These are phyloP conservation scores for Phaseolus lunatus DNA, from an alignment of 306 rosid genomes.

Conservation along the genomic window DNA sequence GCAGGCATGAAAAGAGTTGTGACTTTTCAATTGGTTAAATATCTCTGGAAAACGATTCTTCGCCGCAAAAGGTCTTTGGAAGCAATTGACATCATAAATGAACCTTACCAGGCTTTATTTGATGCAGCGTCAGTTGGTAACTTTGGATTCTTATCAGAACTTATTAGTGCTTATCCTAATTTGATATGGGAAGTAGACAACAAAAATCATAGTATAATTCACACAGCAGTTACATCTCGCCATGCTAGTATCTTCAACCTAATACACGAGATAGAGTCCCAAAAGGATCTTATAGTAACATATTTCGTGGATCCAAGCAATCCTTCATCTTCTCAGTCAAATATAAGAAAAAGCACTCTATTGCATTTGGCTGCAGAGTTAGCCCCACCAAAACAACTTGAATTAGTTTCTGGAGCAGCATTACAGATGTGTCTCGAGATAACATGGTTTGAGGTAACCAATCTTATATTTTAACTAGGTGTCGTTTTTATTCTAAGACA, in stretches of 20 bases:
- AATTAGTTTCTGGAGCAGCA: conserved; percentile 54
- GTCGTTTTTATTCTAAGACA: no score
- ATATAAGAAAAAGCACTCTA: neutral
- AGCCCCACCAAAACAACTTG: conserved; percentile 44
- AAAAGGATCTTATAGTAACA: conserved; percentile 36
- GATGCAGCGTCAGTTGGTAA: conserved; percentile 50
- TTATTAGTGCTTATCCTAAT: conserved; percentile 40
- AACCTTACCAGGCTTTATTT: conserved; percentile 33
- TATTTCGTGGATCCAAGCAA: neutral
- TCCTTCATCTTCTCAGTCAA: neutral
- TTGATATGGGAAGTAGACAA: conserved; percentile 45
- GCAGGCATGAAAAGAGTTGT: conserved; percentile 26
- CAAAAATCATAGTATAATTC: conserved; percentile 35
- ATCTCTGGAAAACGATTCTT: conserved; percentile 38
- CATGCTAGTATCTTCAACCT: conserved; percentile 49
- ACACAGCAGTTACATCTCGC: conserved; percentile 47
- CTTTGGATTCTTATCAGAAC: conserved; percentile 49
- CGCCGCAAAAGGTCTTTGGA: neutral
- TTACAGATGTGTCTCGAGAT: conserved; percentile 50
- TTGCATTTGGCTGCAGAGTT: conserved; percentile 53
- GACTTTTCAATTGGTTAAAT: conserved; percentile 37
- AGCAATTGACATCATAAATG: neutral
- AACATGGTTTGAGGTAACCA: conserved; percentile 53
- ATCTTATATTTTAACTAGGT: no score
- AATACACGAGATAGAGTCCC: conserved; percentile 35